Evolutionary conservation across 1,284 basidiomycete species (phyloP).

Genomic region (Waitea zeae): DNA sequence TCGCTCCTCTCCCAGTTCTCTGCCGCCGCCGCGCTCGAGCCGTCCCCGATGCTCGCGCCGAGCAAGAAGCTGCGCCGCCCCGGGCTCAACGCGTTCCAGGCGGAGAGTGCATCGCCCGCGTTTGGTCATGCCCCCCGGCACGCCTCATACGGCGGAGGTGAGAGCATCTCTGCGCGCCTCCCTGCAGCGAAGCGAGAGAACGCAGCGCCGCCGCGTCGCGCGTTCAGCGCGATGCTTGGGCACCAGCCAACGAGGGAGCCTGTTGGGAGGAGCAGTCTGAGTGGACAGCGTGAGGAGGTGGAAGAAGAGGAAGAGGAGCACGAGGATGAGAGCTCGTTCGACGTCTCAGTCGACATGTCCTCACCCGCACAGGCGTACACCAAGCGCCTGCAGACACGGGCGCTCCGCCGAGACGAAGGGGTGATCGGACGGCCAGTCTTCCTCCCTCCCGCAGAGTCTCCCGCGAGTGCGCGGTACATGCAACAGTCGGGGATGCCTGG

Average conservation of each 20-base stretch:
- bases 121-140: slow-evolving; percentile 3
- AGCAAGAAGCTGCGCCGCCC: slow-evolving; percentile 46
- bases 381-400: slow-evolving; percentile 53
- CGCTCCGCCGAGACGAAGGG: slow-evolving; percentile 57
- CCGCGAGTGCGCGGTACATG: slow-evolving; percentile 24
- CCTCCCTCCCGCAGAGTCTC: slow-evolving; percentile 44
- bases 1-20: slow-evolving; percentile 24
- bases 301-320: slow-evolving; percentile 18
- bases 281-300: no score
- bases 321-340: slow-evolving; percentile 33
- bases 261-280: no score
- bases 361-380: slow-evolving; percentile 66
- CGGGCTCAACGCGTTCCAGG: slow-evolving; percentile 39
- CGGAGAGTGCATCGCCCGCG: slow-evolving; percentile 18
- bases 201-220: slow-evolving; percentile 49
- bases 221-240: slow-evolving; percentile 58
- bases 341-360: slow-evolving; percentile 52
- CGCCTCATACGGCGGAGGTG: no score
- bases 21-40: slow-evolving; percentile 24
- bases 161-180: slow-evolving; percentile 10
- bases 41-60: slow-evolving; percentile 28
- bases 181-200: no score
- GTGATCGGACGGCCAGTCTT: slow-evolving; percentile 73
- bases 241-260: no score
- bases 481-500: slow-evolving; percentile 47